These are phyloP conservation scores for Xylaria sp. DNA, from an alignment of 2,329 filamentous ascomycete species.

Conservation along the genomic window DNA sequence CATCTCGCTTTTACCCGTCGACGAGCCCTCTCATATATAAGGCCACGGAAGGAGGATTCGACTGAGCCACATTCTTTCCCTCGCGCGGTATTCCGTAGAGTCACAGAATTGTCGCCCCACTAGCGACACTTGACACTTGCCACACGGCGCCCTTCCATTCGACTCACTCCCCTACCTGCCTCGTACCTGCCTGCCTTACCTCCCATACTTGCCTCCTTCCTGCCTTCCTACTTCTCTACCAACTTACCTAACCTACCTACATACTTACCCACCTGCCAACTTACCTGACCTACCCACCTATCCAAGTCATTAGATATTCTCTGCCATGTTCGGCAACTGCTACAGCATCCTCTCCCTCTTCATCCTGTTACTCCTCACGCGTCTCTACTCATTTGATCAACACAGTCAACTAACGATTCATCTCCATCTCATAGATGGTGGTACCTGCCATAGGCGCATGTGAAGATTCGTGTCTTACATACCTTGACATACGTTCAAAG, in stretches of 20 bases:
- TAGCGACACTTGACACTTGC: conserved; percentile 4
- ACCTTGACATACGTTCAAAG: too few relatives aligned
- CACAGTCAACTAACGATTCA: neutral
- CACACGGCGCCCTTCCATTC: conserved; percentile 2
- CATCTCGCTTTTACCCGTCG: neutral
- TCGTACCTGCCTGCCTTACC: too few relatives aligned
- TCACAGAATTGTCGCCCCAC: conserved; percentile 2
- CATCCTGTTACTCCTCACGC: neutral
- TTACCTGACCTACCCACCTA: too few relatives aligned
- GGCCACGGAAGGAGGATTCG: neutral
- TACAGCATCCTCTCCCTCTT: neutral
- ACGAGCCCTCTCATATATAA: neutral
- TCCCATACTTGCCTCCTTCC: too few relatives aligned
- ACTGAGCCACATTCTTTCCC: neutral
- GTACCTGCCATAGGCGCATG: neutral
- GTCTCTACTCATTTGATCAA: too few relatives aligned
- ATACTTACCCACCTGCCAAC: too few relatives aligned
- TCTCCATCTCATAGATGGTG: neutral
- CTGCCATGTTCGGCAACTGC: too few relatives aligned
- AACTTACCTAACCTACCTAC: too few relatives aligned
- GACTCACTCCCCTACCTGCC: neutral
- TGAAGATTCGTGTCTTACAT: neutral
- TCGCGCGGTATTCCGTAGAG: neutral
- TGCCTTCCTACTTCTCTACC: too few relatives aligned
- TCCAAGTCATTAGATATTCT: too few relatives aligned